Base-by-base conservation (phyloP, 2,329 filamentous ascomycete species). In the Pleurostoma richardsiae region DNA sequence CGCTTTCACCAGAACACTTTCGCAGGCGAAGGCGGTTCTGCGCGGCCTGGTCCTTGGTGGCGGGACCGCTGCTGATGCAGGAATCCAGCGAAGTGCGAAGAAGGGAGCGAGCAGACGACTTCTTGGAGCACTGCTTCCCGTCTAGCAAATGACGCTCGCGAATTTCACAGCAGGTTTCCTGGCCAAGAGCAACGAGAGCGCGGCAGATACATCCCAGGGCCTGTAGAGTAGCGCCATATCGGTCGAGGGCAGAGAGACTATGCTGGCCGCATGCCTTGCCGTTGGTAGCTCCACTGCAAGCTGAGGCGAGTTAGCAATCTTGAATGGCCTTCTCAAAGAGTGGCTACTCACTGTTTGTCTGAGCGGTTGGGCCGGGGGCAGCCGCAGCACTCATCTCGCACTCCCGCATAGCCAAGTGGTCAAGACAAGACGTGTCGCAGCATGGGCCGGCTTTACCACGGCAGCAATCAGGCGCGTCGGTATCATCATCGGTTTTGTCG, bases 141-240 rank as follows among this genome's bases (percentile, higher is more conserved):
- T 56, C 54, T 11, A 51, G 27, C 4, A 57, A 56, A 1, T 59
- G 54, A 31, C 58, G 54, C 11, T 59, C 51, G 10, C 49, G 57
- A 27, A 57, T 54, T 27, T 58, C 54, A 45, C 76, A 80, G 61
- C 76, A 79, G 0, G 74, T 67, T 50, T 79, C 73, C 46, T 75
- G 65, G 0, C 76, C 75, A 19, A 77, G 63, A 6, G 74, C 70
- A 29, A 79, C 49, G 10, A 80, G 67, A 27, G 73, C 68, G 19
- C 75, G 70, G 48, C 77, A 80, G 50, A 80, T 73, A 55, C 76
- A 80, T 3, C 76, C 76, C 1, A 80, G 58, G 4, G 74, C 69
- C 41, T 70, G 57, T 2, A 80, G 67, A 10, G 54, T 71, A 3
- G 64, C 63, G 1, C 61, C 65, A 45, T 77, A 79, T 10, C 44